Conservation (phyloP, 106 monocot genomes). For the Platanthera zijinensis region DNA sequence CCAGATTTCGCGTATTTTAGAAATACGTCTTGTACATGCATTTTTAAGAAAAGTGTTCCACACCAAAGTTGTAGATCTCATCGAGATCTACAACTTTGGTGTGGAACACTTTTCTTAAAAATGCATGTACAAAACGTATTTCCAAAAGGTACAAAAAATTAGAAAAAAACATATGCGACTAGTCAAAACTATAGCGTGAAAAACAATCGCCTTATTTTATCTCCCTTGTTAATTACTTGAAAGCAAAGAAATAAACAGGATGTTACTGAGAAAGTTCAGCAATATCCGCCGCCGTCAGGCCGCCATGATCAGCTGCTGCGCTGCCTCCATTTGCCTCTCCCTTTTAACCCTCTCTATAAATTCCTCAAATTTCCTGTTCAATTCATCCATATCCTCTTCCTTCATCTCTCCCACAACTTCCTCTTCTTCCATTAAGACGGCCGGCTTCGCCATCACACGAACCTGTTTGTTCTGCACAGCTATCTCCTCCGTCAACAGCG, state of each 20-base stretch:
- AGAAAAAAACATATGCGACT: no score
- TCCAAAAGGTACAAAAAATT: no score
- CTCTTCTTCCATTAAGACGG: neutral
- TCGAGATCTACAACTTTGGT: no score
- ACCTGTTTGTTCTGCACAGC: constrained; percentile 3
- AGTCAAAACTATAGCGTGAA: no score
- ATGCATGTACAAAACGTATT: no score
- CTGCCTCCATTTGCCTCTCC: constrained; percentile 22
- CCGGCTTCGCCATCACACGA: neutral
- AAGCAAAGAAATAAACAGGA: neutral
- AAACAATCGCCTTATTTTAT: no score
- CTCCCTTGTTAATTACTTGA: no score
- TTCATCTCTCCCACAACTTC: constrained; percentile 11
- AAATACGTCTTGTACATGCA: no score
- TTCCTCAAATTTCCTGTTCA: constrained; percentile 42
- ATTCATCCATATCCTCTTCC: constrained; percentile 23
- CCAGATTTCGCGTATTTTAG: no score
- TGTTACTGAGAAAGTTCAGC: neutral
- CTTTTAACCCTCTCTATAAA: constrained; percentile 38
- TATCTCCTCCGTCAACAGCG: neutral
- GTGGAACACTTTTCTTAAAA: no score
- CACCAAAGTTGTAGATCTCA: no score
- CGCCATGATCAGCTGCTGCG: constrained; percentile 3
- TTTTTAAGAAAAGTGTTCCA: no score
- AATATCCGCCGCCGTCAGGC: neutral